Evolutionary conservation across 202 grass and related monocot species (phyloP).

Genomic region (Dendrocalamus latiflorus): DNA sequence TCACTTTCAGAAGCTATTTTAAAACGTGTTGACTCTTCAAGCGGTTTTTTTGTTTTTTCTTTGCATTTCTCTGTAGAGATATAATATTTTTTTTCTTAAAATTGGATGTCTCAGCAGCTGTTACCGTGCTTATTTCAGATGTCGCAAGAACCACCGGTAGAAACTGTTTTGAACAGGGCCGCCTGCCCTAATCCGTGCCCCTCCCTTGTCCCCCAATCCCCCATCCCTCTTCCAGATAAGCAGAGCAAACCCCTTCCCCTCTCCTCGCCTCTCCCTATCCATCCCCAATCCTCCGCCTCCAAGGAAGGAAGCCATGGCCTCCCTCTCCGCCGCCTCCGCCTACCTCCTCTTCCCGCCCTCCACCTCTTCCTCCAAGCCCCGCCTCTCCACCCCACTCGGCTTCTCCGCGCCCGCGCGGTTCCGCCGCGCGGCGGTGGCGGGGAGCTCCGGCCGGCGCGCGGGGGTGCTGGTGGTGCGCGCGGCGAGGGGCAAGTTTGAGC

Average conservation of each 20-base stretch:
- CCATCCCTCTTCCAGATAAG: constrained; percentile 38
- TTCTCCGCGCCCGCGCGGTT: constrained; percentile 34
- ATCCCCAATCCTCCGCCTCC: constrained; percentile 34
- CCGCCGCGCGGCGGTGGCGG: constrained; percentile 13
- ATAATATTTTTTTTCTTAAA: too few relatives aligned
- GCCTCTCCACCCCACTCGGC: constrained; percentile 20
- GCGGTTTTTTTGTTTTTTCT: too few relatives aligned
- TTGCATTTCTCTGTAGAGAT: too few relatives aligned
- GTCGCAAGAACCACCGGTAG: too few relatives aligned
- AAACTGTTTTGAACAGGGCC: background rate
- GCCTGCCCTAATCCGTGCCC: constrained; percentile 41
- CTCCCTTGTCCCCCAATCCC: constrained; percentile 30
- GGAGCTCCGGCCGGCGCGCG: constrained; percentile 17
- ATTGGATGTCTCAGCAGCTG: too few relatives aligned
- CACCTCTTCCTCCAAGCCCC: constrained; percentile 42
- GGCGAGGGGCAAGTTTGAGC: constrained; percentile 88
- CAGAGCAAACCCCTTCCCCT: constrained; percentile 13
- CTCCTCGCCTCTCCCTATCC: constrained; percentile 9
- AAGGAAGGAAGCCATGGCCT: constrained; percentile 41
- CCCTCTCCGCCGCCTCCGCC: constrained; percentile 41
- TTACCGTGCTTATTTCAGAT: too few relatives aligned
- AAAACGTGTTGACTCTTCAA: too few relatives aligned
- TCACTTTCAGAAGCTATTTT: too few relatives aligned
- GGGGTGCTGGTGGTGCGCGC: constrained; percentile 71
- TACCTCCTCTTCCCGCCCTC: constrained; percentile 43